Evolutionary conservation across 345 rosid genomes (phyloP).

Genomic region (Pelargonium nanum): DNA sequence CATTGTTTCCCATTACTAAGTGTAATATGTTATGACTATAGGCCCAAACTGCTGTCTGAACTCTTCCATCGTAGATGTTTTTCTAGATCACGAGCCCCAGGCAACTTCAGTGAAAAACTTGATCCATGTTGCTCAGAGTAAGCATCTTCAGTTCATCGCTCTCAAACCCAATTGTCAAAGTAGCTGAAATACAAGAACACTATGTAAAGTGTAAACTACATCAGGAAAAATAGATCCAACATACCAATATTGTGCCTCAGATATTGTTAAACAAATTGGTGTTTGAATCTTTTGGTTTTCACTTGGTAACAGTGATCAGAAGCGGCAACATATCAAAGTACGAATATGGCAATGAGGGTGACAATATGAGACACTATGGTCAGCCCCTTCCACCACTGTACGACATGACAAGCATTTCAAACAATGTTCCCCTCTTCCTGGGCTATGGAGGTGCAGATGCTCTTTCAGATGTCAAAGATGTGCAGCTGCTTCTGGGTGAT

Average conservation of each 20-base stretch:
- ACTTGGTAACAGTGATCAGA: conserved; percentile 25
- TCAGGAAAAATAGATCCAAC: no score
- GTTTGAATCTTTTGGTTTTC: background rate
- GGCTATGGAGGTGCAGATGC: conserved; percentile 41
- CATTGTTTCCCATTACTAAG: background rate
- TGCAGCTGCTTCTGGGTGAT: conserved; percentile 21
- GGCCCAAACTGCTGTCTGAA: conserved; percentile 58
- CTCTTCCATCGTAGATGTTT: conserved; percentile 21
- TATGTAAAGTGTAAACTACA: no score
- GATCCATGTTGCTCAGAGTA: conserved; percentile 55
- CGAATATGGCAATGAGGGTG: conserved; percentile 23
- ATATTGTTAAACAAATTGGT: background rate
- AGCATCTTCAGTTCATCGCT: conserved; percentile 3
- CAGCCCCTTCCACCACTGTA: conserved; percentile 28
- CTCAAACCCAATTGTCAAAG: background rate
- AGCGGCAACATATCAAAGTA: conserved; percentile 32
- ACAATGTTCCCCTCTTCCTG: conserved; percentile 34
- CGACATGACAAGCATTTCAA: conserved; percentile 38
- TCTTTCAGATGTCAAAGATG: conserved; percentile 30
- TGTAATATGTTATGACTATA: conserved; percentile 5
- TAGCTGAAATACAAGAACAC: no score
- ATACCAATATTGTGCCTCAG: no score
- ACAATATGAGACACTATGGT: conserved; percentile 36
- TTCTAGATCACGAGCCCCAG: conserved; percentile 45
- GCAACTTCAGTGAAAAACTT: conserved; percentile 44